Base-by-base conservation (phyloP, 345 rosid genomes). In the Citrus maxima region DNA sequence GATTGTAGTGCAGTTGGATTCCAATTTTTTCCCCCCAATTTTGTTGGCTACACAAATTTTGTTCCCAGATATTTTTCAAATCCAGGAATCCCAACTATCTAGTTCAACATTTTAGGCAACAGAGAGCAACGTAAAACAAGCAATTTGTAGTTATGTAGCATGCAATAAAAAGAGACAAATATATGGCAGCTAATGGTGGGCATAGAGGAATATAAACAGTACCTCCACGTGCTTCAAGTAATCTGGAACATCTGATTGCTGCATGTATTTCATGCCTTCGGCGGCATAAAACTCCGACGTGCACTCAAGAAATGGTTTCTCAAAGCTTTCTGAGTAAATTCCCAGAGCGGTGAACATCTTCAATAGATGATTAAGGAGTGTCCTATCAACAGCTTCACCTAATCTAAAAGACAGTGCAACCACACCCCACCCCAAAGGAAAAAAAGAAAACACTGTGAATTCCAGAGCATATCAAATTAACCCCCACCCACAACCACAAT, bases 271-370 rank as follows among this genome's bases (percentile, higher is more conserved):
- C 98, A 91, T 92, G 79, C 99, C 99, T 85, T 96, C 99, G 58
- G 99, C 86, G 13, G 94, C 98, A 91, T 94, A 96, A 89, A 93
- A 96, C 83, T 91, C 99, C 21, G 98, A 94, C 61, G 98, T 96
- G 80, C 93, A 80, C 79, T 93, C 98, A 73, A 96, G 95, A 87
- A 96, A 96, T 67, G 90, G 90, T 81, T 88, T 95, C 87, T 95
- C 98, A 90, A 95, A 95, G 87, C 92, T 92, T 80, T 95, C 97
- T 34, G 90, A 74, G 90, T 96, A 96, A 82, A 94, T 96, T 76
- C 98, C 99, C 79, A 96, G 88, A 73, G 99, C 90, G 27, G 97
- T 94, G 84, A 96, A 93, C 99, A 96, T 96, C 98, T 96, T 96
- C 82, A 96, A 82, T 75, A 96, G 97, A 90, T 94, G 98, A 83